These are phyloP conservation scores for Fusarium neocosmosporiellum DNA, from an alignment of 2,329 filamentous ascomycete species.

Conservation along the genomic window DNA sequence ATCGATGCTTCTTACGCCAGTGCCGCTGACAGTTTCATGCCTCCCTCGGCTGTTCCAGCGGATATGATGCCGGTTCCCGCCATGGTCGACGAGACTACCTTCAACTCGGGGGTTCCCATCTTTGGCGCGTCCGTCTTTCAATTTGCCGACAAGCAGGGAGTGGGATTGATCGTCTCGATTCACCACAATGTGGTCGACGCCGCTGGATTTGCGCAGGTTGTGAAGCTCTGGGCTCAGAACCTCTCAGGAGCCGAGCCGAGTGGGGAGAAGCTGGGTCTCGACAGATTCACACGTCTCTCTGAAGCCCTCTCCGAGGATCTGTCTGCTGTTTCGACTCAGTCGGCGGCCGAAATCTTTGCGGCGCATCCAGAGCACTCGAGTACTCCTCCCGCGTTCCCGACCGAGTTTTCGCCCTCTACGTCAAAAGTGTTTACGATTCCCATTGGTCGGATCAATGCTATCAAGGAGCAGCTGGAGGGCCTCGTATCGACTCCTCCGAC, in stretches of 20 bases:
- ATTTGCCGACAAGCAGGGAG: not conserved
- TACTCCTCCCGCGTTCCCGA: not conserved
- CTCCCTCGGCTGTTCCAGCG: not conserved
- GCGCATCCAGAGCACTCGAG: conserved; percentile 13
- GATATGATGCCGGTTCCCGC: not conserved
- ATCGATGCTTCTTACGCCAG: not conserved
- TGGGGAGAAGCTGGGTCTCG: not conserved
- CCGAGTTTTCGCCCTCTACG: conserved; percentile 4
- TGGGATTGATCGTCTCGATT: conserved; percentile 11
- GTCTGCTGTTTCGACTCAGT: not conserved
- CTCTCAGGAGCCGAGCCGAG: not conserved
- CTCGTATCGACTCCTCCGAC: not conserved
- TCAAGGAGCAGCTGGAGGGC: not conserved
- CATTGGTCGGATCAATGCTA: not conserved
- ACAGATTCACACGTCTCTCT: not conserved
- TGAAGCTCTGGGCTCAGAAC: not conserved
- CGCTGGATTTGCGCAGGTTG: conserved; percentile 3
- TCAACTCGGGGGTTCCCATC: not conserved
- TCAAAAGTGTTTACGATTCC: conserved; percentile 17
- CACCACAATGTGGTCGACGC: conserved; percentile 16
- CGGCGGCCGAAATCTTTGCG: not conserved
- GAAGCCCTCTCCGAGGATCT: not conserved
- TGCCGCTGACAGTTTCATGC: not conserved
- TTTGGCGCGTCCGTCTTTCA: conserved; percentile 5
- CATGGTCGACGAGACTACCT: not conserved